Evolutionary conservation across 169 alveolate genomes (phyloP).

Genomic region (Babesia bovis): DNA sequence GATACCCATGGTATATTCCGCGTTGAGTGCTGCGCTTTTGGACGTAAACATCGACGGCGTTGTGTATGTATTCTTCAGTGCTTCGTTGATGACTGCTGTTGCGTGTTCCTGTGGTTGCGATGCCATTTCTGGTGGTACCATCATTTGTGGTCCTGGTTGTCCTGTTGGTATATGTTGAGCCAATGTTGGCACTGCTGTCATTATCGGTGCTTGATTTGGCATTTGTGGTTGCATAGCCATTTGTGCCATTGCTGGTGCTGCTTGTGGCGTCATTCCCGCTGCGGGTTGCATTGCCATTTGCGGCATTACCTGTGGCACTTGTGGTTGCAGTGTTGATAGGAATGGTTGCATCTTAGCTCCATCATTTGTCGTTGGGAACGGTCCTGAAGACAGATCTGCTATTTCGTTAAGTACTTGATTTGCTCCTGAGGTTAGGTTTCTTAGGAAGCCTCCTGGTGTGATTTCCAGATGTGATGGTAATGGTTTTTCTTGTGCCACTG

Average conservation of each 20-base stretch:
- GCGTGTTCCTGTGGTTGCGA: background rate
- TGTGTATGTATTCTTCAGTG: background rate
- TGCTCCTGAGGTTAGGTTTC: background rate
- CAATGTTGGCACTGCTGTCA: slow-evolving; percentile 10
- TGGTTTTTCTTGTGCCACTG: background rate
- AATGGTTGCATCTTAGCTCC: slow-evolving; percentile 10
- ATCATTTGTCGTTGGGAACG: slow-evolving; percentile 31
- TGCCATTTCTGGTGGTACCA: background rate
- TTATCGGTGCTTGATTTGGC: background rate
- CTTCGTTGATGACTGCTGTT: background rate
- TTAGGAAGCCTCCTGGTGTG: slow-evolving; percentile 7
- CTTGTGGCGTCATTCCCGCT: slow-evolving; percentile 3
- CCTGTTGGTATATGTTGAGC: background rate
- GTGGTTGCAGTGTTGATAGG: slow-evolving; percentile 1
- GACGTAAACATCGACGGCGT: background rate
- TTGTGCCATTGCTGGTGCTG: slow-evolving; percentile 3
- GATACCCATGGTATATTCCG: slow-evolving; percentile 13
- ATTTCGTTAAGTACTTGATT: background rate
- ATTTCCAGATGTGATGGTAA: slow-evolving; percentile 28
- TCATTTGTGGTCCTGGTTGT: background rate
- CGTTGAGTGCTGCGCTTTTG: background rate
- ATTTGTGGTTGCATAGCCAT: slow-evolving; percentile 12
- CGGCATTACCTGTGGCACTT: background rate
- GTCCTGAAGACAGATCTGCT: slow-evolving; percentile 25
- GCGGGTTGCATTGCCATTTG: slow-evolving; percentile 2